Evolutionary conservation across 768 basidiomycete species (phyloP).

Genomic region (Agaricus subrufescens): DNA sequence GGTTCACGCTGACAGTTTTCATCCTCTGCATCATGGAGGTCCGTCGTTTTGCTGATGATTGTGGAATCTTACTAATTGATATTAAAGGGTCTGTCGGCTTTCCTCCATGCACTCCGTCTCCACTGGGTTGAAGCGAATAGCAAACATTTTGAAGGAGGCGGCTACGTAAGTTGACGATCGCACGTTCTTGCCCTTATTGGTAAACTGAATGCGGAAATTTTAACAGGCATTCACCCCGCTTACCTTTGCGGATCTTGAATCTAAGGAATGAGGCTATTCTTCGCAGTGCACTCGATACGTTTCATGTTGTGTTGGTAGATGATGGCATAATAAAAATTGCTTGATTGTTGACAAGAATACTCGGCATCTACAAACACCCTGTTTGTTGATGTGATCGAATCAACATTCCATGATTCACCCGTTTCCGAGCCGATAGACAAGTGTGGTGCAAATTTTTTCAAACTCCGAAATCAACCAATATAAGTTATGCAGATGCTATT

Average conservation of each 20-base stretch:
- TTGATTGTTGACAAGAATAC: not conserved
- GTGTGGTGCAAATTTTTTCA: constrained; percentile 31
- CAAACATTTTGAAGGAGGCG: constrained; percentile 89
- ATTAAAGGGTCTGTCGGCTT: constrained; percentile 83
- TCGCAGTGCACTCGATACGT: not conserved
- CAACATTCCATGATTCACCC: constrained; percentile 1
- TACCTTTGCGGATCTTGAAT: constrained; percentile 38
- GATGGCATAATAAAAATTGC: constrained; percentile 2
- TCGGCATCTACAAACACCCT: not conserved
- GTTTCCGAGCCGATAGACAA: constrained; percentile 6
- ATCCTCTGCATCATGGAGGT: constrained; percentile 97
- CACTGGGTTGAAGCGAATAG: constrained; percentile 99
- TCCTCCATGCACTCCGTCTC: constrained; percentile 91
- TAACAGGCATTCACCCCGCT: constrained; percentile 44
- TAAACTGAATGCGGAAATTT: constrained; percentile 18
- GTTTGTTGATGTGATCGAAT: not conserved
- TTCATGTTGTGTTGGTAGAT: constrained; percentile 2
- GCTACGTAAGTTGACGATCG: constrained; percentile 62
- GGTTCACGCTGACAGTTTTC: constrained; percentile 74
- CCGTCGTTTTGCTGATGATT: constrained; percentile 21
- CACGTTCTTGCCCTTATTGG: constrained; percentile 17
- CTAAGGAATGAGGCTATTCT: constrained; percentile 26
- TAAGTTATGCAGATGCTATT: constrained; percentile 24
- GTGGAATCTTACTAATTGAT: constrained; percentile 6
- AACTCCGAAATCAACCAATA: constrained; percentile 29